These are phyloP conservation scores for Vicia villosa DNA, from an alignment of 306 rosid species.

Conservation along the genomic window DNA sequence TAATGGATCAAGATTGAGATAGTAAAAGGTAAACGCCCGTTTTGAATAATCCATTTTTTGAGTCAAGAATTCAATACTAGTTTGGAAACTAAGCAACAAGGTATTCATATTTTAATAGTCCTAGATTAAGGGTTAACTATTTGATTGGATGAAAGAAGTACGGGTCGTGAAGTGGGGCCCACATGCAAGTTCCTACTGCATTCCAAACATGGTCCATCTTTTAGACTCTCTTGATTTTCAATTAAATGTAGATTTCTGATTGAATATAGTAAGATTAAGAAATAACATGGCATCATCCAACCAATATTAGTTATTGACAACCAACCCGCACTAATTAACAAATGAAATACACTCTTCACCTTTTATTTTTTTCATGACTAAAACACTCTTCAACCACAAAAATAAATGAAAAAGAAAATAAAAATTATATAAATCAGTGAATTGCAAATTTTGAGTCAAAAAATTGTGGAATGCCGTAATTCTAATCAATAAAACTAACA, in stretches of 20 bases:
- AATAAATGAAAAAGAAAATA: background rate
- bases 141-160: conserved; percentile 23
- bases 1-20: background rate
- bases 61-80: conserved; percentile 43
- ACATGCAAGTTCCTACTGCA: conserved; percentile 28
- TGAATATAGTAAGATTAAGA: background rate
- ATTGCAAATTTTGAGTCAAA: background rate
- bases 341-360: background rate
- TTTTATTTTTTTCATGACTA: no score
- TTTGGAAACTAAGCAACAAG: conserved; percentile 22
- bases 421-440: background rate
- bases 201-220: conserved; percentile 26
- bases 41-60: conserved; percentile 4
- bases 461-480: background rate
- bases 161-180: conserved; percentile 38
- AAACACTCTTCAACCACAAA: background rate
- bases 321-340: background rate
- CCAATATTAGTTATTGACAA: background rate
- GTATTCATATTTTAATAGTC: conserved; percentile 20
- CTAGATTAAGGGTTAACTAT: conserved; percentile 14
- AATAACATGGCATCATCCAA: conserved; percentile 1
- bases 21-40: conserved; percentile 26
- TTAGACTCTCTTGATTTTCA: background rate
- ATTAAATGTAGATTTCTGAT: background rate
- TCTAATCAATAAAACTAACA: background rate